phyloP scores from a whole-genome alignment of 2,329 filamentous ascomycete species.

The Curvularia spicifera region DNA sequence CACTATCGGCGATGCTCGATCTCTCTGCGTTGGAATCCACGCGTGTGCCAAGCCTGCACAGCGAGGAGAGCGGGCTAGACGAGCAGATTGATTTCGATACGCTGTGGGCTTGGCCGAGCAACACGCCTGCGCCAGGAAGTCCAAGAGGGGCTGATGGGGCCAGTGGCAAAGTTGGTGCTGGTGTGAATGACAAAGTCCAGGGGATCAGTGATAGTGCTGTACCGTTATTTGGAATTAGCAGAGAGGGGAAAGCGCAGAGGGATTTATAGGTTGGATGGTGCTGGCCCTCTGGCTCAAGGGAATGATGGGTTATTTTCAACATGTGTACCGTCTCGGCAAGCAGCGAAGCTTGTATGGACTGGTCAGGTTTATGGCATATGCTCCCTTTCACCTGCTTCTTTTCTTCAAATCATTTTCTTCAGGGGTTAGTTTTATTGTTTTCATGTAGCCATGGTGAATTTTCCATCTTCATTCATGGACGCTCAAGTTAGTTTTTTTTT shows the following conservation, averaged over 20 bases:
- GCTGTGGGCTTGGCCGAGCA: constrained; percentile 51
- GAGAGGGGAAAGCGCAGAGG: constrained; percentile 1
- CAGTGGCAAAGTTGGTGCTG: neutral
- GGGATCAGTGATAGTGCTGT: constrained; percentile 13
- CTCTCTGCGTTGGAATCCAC: constrained; percentile 46
- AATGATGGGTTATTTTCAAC: neutral
- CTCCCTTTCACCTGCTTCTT: neutral
- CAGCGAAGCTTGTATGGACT: neutral
- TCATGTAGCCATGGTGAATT: neutral
- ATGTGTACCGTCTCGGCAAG: neutral
- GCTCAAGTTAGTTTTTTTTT: neutral
- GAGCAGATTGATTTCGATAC: constrained; percentile 53
- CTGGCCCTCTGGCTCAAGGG: neutral
- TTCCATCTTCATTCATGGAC: neutral
- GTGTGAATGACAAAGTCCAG: constrained; percentile 38
- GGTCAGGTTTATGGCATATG: neutral
- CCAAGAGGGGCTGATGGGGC: constrained; percentile 24
- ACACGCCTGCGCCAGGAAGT: constrained; percentile 42
- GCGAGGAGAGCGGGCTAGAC: constrained; percentile 45
- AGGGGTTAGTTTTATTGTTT: neutral
- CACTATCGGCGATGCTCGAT: constrained; percentile 48
- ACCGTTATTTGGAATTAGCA: constrained; percentile 42
- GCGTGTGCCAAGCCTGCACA: constrained; percentile 41
- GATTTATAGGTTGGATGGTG: neutral
- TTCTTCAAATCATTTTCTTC: neutral